These are phyloP conservation scores for Phanerochaete carnosa DNA, from an alignment of 768 basidiomycete species.

Conservation along the genomic window DNA sequence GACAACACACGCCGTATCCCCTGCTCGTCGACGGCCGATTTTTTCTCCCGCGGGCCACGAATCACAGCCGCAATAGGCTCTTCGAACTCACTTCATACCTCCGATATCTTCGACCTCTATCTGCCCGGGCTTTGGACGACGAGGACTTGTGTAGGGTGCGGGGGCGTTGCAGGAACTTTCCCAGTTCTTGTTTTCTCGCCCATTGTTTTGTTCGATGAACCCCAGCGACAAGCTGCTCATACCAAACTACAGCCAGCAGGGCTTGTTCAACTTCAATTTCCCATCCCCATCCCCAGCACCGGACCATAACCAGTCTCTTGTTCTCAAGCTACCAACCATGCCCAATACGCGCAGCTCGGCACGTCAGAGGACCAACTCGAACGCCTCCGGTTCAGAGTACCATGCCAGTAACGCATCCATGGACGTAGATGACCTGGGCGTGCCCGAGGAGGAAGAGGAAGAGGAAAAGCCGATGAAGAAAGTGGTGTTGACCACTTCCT, in stretches of 20 bases:
- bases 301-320: not conserved
- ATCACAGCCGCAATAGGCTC: not conserved
- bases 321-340: constrained; percentile 24
- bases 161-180: not conserved
- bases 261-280: not conserved
- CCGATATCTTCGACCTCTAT: not conserved
- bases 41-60: not conserved
- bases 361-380: constrained; percentile 18
- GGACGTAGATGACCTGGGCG: constrained; percentile 26
- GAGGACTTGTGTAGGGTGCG: not conserved
- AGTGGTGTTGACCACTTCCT: constrained; percentile 11
- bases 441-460: constrained; percentile 18
- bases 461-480: constrained; percentile 9
- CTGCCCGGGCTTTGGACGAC: not conserved
- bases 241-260: not conserved
- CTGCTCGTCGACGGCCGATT: not conserved
- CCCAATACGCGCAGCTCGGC: constrained; percentile 19
- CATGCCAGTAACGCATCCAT: constrained; percentile 29
- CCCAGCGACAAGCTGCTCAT: constrained; percentile 2
- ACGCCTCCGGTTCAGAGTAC: constrained; percentile 33
- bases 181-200: not conserved
- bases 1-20: not conserved
- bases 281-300: not conserved
- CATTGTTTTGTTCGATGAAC: constrained; percentile 1
- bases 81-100: not conserved